These are phyloP conservation scores for Aspergillus bridgeri DNA, from an alignment of 495 filamentous ascomycete genomes.

Conservation along the genomic window DNA sequence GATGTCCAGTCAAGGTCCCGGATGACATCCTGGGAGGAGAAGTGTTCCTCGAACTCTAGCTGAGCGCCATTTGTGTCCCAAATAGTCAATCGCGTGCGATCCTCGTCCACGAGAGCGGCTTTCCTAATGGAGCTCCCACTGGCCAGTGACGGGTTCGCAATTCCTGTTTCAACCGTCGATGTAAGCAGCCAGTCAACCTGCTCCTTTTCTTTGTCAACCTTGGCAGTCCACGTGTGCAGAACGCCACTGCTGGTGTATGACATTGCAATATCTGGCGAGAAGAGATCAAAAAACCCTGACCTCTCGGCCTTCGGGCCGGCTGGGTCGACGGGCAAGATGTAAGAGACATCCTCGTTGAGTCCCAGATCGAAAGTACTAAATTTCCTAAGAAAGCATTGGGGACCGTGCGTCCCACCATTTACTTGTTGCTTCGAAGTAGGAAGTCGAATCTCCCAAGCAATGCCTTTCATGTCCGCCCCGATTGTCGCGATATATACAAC, in stretches of 20 bases:
- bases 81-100: constrained; percentile 76
- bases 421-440: constrained; percentile 18
- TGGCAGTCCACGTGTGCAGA: constrained; percentile 82
- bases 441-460: constrained; percentile 77
- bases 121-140: constrained; percentile 87
- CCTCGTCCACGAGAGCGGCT: constrained; percentile 73
- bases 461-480: constrained; percentile 74
- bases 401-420: constrained; percentile 18
- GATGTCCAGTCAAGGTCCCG: constrained; percentile 92
- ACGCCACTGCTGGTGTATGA: constrained; percentile 76
- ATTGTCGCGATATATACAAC: constrained; percentile 72
- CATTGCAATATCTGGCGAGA: constrained; percentile 83
- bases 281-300: constrained; percentile 83
- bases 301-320: constrained; percentile 68
- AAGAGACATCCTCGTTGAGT: constrained; percentile 69
- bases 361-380: constrained; percentile 73
- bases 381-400: constrained; percentile 50
- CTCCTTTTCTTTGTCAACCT: constrained; percentile 53
- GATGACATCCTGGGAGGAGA: constrained; percentile 69
- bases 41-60: constrained; percentile 76
- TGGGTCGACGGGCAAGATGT: constrained; percentile 86
- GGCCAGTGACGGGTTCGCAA: constrained; percentile 68
- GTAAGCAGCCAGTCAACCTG: constrained; percentile 81
- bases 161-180: constrained; percentile 76
- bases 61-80: constrained; percentile 84